A percentile compares a stretch with the other conserved stretches of the same genome.
Conservation (phyloP, 768 basidiomycete species). For the Phanerochaete sordida region DNA sequence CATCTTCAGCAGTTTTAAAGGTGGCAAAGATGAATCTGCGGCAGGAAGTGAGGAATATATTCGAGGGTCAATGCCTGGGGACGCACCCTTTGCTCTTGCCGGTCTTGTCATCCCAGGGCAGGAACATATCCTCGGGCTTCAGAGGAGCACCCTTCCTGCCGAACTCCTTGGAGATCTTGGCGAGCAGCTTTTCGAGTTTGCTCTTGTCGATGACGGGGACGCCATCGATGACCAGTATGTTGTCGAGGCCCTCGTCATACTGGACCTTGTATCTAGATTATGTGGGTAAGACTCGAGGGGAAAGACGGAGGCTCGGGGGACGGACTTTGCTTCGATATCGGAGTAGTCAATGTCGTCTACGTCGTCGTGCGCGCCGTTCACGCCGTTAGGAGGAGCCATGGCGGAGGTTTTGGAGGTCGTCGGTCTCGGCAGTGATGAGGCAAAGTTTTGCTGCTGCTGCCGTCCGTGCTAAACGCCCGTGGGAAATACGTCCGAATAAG, state of each 20-base stretch:
- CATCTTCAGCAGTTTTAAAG: constrained; percentile 66
- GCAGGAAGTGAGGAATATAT: neutral
- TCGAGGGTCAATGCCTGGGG: neutral
- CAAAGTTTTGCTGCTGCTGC: constrained; percentile 8
- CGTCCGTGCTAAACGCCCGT: constrained; percentile 2
- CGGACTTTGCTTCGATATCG: constrained; percentile 85
- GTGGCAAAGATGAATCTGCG: constrained; percentile 86
- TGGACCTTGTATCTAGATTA: constrained; percentile 74
- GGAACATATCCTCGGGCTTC: constrained; percentile 71
- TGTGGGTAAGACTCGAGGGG: neutral
- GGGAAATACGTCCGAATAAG: neutral
- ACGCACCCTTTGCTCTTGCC: constrained; percentile 91
- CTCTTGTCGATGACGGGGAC: constrained; percentile 85
- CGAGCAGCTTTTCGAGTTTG: constrained; percentile 77
- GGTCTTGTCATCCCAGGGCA: constrained; percentile 83
- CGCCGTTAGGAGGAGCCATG: constrained; percentile 11
- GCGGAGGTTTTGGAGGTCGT: constrained; percentile 5
- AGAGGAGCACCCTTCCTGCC: constrained; percentile 74
- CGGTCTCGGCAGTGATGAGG: constrained; percentile 4
- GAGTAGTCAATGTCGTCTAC: constrained; percentile 78
- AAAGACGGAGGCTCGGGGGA: constrained; percentile 6
- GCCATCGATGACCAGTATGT: constrained; percentile 89
- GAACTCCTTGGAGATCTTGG: constrained; percentile 83
- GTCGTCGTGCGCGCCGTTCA: constrained; percentile 23
- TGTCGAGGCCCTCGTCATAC: constrained; percentile 85